Percentiles rank a stretch among this genome's conserved stretches.
Evolutionary conservation across 345 rosid species (phyloP).

Genomic region (Aquilaria sinensis): DNA sequence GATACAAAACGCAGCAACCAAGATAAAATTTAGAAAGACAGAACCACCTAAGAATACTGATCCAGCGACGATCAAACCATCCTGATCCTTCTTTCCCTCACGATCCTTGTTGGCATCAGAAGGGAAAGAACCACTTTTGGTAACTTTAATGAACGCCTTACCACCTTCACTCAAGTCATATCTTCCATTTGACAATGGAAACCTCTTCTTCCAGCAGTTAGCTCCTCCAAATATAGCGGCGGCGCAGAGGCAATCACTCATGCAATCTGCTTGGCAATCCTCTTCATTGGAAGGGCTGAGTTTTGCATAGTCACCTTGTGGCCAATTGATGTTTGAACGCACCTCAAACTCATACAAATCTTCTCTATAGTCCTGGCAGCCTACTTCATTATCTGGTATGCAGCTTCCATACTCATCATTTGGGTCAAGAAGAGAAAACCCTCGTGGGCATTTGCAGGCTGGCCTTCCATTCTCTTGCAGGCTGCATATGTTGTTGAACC

Average conservation of each 20-base stretch:
- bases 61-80: neutral
- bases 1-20: constrained; percentile 1
- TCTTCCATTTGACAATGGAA: constrained; percentile 12
- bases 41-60: constrained; percentile 23
- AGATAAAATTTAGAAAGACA: constrained; percentile 8
- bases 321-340: constrained; percentile 21
- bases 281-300: constrained; percentile 10
- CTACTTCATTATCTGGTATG: constrained; percentile 12
- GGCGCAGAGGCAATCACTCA: constrained; percentile 35
- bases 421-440: constrained; percentile 21
- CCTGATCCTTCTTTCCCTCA: neutral
- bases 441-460: constrained; percentile 25
- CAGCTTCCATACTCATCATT: constrained; percentile 26
- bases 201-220: constrained; percentile 13
- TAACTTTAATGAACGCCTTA: constrained; percentile 3
- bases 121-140: constrained; percentile 3
- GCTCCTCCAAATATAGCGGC: constrained; percentile 12
- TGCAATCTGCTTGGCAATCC: constrained; percentile 25
- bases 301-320: constrained; percentile 23
- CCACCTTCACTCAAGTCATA: neutral
- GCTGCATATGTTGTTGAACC: constrained; percentile 25
- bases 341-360: constrained; percentile 4
- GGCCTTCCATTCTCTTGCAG: constrained; percentile 13
- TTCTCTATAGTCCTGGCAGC: constrained; percentile 15
- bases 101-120: neutral